phyloP scores from a whole-genome alignment of 208 protist species.

The Trypanosoma rangeli region DNA sequence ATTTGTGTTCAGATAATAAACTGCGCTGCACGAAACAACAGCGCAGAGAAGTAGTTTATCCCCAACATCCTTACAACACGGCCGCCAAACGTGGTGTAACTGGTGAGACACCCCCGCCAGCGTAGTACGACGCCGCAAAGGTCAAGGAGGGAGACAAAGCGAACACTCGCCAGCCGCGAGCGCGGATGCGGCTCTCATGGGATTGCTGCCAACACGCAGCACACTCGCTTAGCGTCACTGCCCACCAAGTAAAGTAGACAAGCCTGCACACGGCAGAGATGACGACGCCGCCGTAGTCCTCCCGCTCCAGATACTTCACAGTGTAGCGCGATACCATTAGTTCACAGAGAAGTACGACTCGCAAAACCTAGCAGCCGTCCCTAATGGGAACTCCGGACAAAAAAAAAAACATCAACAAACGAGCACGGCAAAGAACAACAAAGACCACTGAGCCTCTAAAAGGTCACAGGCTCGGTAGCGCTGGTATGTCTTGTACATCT shows the following conservation, averaged over 20 bases:
- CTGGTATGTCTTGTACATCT: conserved; percentile 23
- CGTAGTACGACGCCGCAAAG: conserved; percentile 3
- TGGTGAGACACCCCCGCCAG: conserved; percentile 2
- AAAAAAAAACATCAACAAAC: conserved; percentile 16
- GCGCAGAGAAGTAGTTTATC: conserved; percentile 1
- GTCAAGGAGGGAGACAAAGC: not conserved
- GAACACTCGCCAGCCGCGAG: not conserved
- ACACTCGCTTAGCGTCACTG: conserved; percentile 12
- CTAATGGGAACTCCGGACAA: not conserved
- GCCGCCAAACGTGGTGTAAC: conserved; percentile 8
- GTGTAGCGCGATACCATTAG: conserved; percentile 6
- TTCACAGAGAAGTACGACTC: conserved; percentile 16
- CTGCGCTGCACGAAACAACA: conserved; percentile 9
- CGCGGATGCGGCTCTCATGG: conserved; percentile 1
- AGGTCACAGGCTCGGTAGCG: conserved; percentile 10
- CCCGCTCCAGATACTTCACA: conserved; percentile 12
- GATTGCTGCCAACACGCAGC: conserved; percentile 3
- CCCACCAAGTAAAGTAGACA: conserved; percentile 14
- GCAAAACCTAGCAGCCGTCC: conserved; percentile 8
- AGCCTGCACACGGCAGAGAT: not conserved
- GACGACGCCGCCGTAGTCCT: conserved; percentile 11
- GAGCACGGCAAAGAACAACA: conserved; percentile 17
- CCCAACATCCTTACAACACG: not conserved
- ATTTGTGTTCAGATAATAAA: conserved; percentile 9
- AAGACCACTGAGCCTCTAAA: not conserved